Evolutionary conservation across 345 rosid species (phyloP).

Genomic region (Eucalyptus regnans): DNA sequence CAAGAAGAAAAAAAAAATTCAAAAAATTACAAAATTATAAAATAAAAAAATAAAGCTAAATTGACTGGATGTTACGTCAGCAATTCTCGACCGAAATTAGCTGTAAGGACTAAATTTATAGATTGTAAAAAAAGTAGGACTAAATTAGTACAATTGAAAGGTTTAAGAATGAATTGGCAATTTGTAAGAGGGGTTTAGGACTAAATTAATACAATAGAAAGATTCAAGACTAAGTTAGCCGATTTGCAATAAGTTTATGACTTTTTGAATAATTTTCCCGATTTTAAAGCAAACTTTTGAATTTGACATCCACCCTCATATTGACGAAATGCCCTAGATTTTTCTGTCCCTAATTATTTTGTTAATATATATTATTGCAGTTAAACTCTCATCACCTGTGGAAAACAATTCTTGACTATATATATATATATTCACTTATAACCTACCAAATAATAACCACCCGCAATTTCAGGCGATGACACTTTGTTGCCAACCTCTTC

Average conservation of each 20-base stretch:
- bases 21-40: too few relatives aligned
- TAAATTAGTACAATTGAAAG: too few relatives aligned
- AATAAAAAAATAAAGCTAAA: too few relatives aligned
- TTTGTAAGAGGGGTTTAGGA: too few relatives aligned
- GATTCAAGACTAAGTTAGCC: too few relatives aligned
- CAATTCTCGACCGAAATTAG: too few relatives aligned
- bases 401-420: not conserved
- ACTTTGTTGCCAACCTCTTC: not conserved
- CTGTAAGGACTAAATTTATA: rapidly evolving
- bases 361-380: not conserved
- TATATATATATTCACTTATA: too few relatives aligned
- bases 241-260: rapidly evolving
- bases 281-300: not conserved
- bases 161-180: too few relatives aligned
- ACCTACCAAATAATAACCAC: not conserved
- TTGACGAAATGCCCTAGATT: not conserved
- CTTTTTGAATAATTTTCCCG: not conserved
- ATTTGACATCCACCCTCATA: not conserved
- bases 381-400: not conserved
- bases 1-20: too few relatives aligned
- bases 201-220: too few relatives aligned
- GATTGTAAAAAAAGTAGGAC: too few relatives aligned
- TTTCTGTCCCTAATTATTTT: not conserved
- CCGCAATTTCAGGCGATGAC: not conserved
- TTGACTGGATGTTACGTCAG: rapidly evolving